Base-by-base conservation (phyloP, 2,329 filamentous ascomycete species). In the Fusarium avenaceum region DNA sequence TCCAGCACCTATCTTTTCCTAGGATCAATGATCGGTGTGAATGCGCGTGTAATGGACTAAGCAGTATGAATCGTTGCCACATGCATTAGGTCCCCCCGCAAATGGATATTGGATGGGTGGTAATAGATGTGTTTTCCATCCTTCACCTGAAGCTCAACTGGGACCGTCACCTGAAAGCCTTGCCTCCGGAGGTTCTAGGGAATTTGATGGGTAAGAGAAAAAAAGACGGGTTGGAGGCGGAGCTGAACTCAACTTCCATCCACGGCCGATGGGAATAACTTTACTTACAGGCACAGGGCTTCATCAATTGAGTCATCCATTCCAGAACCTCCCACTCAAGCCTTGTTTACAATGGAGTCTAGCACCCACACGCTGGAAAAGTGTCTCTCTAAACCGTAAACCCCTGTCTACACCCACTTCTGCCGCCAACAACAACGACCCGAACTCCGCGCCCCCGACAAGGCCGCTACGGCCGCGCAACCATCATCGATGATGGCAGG, bases 321-420 rank as follows among this genome's bases (percentile, higher is more conserved):
- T 73, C 72, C 72, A 74, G 68, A 70, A 70, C 39, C 55, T 55
- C 40, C 44, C 35, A 38, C 46, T 65, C 54, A 62, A 38, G 62
- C 63, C 67, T 53, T 51, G 51, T 58, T 24, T 24, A 63, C 50
- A 58, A 67, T 56, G 50, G 50, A 58, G 51, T 20, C 50, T 35
- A n/a, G 35, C 46, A 60, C 63, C 67, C 67, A 70, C 56, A 67
- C 57, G 63, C 60, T 61, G 50, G 47, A 57, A 59, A 50, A 62
- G 38, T 45, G 48, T 38, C 20, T 35, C 33, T 47, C 35, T 38
- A 43, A 13, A 55, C 69, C 71, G 32, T 38, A 43, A 13, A 55
- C 69, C 71, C 71, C 49, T 72, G 60, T 54, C 50, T 17, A 67
- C 70, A 72, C 58, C 61, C 70, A 71, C 61, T 64, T 51, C 63